Percentiles rank a stretch among this genome's conserved stretches.
phyloP scores from a whole-genome alignment of 2,329 filamentous ascomycete species.

The Fusarium subtropicale region DNA sequence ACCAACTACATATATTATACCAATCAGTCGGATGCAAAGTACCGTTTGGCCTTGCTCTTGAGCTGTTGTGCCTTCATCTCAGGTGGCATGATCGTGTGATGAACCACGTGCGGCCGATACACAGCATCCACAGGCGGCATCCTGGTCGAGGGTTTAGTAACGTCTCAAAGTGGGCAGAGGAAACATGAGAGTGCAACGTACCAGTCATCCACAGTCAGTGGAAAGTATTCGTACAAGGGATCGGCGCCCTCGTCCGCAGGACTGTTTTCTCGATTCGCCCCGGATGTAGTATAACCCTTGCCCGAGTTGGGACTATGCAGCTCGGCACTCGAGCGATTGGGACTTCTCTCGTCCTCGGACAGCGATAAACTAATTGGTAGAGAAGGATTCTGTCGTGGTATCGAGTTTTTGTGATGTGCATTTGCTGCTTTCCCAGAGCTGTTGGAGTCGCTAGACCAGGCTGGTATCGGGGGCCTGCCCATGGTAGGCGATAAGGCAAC shows the following conservation, averaged over 20 bases:
- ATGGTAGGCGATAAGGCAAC: conserved; percentile 64
- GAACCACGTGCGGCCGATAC: conserved; percentile 91
- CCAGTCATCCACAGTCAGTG: conserved; percentile 90
- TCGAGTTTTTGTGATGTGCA: conserved; percentile 39
- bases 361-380: conserved; percentile 65
- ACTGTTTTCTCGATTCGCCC: conserved; percentile 63
- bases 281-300: conserved; percentile 53
- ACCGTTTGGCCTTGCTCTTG: conserved; percentile 75
- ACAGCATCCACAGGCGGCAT: conserved; percentile 91
- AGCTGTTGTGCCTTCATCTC: conserved; percentile 77
- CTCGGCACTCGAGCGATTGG: conserved; percentile 63
- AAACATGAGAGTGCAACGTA: conserved; percentile 48
- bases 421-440: conserved; percentile 36
- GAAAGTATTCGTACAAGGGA: conserved; percentile 94
- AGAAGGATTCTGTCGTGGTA: conserved; percentile 47
- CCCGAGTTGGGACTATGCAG: conserved; percentile 63
- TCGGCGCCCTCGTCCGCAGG: conserved; percentile 82
- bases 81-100: conserved; percentile 80
- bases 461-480: conserved; percentile 65
- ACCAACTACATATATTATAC: background rate
- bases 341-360: conserved; percentile 70
- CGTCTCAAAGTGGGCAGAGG: background rate
- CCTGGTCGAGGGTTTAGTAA: conserved; percentile 55
- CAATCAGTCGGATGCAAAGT: conserved; percentile 74
- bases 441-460: conserved; percentile 58